Evolutionary conservation across 192 early-diverging fungal genomes (phyloP), one percentile per base, ranked within the genome.

Genomic region (Coemansia sp.): DNA sequence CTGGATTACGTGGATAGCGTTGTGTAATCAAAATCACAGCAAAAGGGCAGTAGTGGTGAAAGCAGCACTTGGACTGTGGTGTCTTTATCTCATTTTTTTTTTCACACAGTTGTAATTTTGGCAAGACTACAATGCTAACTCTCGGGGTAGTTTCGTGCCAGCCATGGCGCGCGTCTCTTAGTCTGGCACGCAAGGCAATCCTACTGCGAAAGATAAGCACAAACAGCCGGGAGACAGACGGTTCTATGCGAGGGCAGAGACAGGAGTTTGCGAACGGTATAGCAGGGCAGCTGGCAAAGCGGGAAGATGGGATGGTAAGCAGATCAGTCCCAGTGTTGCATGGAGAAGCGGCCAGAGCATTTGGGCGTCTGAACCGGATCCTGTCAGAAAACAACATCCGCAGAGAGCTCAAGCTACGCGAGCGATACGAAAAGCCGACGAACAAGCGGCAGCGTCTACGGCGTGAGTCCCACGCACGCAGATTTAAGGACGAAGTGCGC

Each of bases 391-490:
- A 89, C 62, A 78, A 82, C 48, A 68, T 86, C 25, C 81, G 86
- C n/a, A 67, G 73, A 53, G 87, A 89, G 64, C 72, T 87, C 16
- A 55, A 56, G 14, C 67, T 77, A 56, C 85, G 84, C 51, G 68
- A 67, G 48, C 73, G 84, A 58, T 89, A 89, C 71, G 88, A 89
- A 65, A 89, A 89, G 68, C 88, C 88, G 1, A 87, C 76, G 51
- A 77, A 85, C 26, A 85, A 81, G 73, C 79, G 88, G 64, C 82
- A 84, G 81, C 74, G 88, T 48, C 52, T 85, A 52, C 81, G 58
- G 25, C 76, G 67, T 54, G 81, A 88, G 63, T 68, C 74, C n/a
- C 76, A 86, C 60, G 76, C 76, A 21, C 81, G 80, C 41, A 55
- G 78, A 30, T 89, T 89, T 73, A 84, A 78, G 57, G 83, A 80